phyloP scores from a whole-genome alignment of 179 eudicot species.

The Beta corolliflora region DNA sequence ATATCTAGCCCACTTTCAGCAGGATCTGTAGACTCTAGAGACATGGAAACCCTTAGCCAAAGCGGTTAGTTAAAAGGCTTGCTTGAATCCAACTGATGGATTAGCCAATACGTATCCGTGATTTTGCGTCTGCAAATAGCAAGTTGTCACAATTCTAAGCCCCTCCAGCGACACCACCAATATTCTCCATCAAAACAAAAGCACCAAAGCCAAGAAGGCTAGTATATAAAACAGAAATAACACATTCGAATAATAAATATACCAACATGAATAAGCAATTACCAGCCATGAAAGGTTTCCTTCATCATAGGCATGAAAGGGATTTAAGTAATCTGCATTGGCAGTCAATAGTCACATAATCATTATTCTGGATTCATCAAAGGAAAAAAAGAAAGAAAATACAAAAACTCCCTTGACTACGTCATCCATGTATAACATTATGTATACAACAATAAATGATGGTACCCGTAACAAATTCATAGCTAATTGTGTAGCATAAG shows the following conservation, averaged over 20 bases:
- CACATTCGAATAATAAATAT: background rate
- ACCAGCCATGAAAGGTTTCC: constrained; percentile 99
- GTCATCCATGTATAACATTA: background rate
- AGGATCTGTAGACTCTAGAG: too few species aligned
- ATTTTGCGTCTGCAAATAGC: too few species aligned
- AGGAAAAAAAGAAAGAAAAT: background rate
- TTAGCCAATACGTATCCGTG: too few species aligned
- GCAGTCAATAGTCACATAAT: constrained; percentile 19
- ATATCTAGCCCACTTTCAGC: too few species aligned
- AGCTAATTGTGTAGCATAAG: too few species aligned
- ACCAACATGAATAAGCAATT: constrained; percentile 14
- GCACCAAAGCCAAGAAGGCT: background rate
- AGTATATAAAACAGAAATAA: background rate
- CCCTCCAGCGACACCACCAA: too few species aligned
- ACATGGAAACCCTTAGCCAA: too few species aligned
- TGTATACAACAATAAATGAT: too few species aligned
- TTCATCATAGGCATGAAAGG: constrained; percentile 98
- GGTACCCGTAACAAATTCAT: too few species aligned
- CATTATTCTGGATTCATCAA: background rate
- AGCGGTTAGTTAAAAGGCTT: too few species aligned
- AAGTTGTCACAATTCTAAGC: too few species aligned
- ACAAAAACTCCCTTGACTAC: background rate
- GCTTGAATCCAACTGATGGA: too few species aligned
- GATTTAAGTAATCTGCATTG: constrained; percentile 87
- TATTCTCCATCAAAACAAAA: background rate